Evolutionary conservation across 2,329 filamentous ascomycete genomes (phyloP), one percentile per base, ranked within the genome.

Genomic region (Scleromitrula shiraiana): DNA sequence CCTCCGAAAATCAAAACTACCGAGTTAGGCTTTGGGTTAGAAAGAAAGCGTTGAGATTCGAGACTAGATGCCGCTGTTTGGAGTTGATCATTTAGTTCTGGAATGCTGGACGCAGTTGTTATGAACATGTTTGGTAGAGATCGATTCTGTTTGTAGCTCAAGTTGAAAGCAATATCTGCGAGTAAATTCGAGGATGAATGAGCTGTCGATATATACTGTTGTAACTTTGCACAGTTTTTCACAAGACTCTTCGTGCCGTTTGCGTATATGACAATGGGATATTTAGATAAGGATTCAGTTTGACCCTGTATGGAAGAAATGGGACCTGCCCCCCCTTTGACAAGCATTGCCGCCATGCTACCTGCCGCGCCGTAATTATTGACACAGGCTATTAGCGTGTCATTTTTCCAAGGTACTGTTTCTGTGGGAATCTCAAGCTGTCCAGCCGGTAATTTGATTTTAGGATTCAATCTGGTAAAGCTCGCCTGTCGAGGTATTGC

Each of bases 1-100:
- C 54, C 54, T 9, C 47, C 48, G 30, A 69, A 70, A 46, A 62
- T 64, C 0, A 71, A 46, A 0, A 71, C 50, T 1, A 68, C 61
- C 66, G 32, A 10, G 6, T n/a, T 35, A 0, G 65, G 62, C 12
- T 57, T 56, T 14, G 17, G 38, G 15, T 30, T 35, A 8, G n/a
- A n/a, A n/a, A n/a, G n/a, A n/a, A n/a, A n/a, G n/a, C n/a, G n/a
- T n/a, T n/a, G n/a, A n/a, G n/a, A n/a, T n/a, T n/a, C n/a, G n/a
- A n/a, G n/a, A n/a, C n/a, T n/a, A n/a, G n/a, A n/a, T n/a, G n/a
- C n/a, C n/a, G n/a, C n/a, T n/a, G n/a, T n/a, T n/a, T n/a, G n/a
- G n/a, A n/a, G n/a, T n/a, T n/a, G n/a, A n/a, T n/a, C n/a, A n/a
- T n/a, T n/a, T n/a, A n/a, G n/a, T n/a, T n/a, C n/a, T n/a, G n/a